Percentiles rank a stretch among this genome's conserved stretches.
Evolutionary conservation across 805 yeast genomes (phyloP).

Genomic region (Pichia gijzeniarum): DNA sequence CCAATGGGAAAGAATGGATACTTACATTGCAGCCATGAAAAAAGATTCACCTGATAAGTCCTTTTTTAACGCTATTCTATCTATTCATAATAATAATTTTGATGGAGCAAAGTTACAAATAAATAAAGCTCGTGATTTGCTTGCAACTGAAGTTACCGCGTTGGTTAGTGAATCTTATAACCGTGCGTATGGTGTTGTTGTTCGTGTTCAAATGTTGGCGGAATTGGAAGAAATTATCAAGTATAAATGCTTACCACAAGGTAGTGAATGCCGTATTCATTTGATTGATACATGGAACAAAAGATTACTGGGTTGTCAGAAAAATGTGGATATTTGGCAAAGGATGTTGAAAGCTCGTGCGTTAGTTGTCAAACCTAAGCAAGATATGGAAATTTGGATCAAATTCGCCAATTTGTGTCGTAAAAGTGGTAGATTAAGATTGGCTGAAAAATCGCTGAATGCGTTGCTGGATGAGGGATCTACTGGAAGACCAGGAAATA

Average conservation of each 20-base stretch:
- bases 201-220: slow-evolving; percentile 94
- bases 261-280: slow-evolving; percentile 68
- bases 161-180: slow-evolving; percentile 92
- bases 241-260: slow-evolving; percentile 79
- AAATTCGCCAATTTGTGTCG: slow-evolving; percentile 95
- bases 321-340: slow-evolving; percentile 99
- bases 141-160: slow-evolving; percentile 91
- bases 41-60: slow-evolving; percentile 91
- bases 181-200: slow-evolving; percentile 95
- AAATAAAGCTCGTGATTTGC: slow-evolving; percentile 74
- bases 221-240: slow-evolving; percentile 92
- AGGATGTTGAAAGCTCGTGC: slow-evolving; percentile 90
- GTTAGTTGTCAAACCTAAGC: slow-evolving; percentile 87
- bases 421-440: slow-evolving; percentile 83
- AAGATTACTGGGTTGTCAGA: slow-evolving; percentile 86
- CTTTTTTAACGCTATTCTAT: slow-evolving; percentile 85
- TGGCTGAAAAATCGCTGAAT: slow-evolving; percentile 88
- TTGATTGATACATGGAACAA: slow-evolving; percentile 93
- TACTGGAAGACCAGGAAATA: slow-evolving; percentile 36
- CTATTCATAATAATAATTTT: slow-evolving; percentile 80
- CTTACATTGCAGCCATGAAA: slow-evolving; percentile 84
- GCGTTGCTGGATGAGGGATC: slow-evolving; percentile 65
- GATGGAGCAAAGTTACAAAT: slow-evolving; percentile 76
- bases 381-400: slow-evolving; percentile 97
- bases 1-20: slow-evolving; percentile 95